Base-by-base conservation (phyloP, 768 basidiomycete species). In the Boletellus sp. region DNA sequence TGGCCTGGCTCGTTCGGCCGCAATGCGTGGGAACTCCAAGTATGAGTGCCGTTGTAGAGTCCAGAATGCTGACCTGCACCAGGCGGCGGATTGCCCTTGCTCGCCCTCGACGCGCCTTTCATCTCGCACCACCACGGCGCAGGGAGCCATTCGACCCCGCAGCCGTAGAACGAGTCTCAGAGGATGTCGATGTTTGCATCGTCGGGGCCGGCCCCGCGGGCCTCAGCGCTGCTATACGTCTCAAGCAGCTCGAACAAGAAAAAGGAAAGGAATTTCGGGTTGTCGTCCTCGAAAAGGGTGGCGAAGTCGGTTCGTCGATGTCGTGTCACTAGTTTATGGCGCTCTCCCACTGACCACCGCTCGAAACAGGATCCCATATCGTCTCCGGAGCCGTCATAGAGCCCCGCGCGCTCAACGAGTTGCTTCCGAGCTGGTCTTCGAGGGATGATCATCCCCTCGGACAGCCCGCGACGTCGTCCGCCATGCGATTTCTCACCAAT, bases 141-240 rank as follows among this genome's bases (percentile, higher is more conserved):
- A 48, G 75, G 49, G 73, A 72, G 31, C 54, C 50, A 6, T 77
- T 80, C 65, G 78, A 88, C 60, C 79, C 84, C 0, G 68, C 69
- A 15, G 69, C 66, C n/a, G 75, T 93, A 16, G 90, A 96, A 55
- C 80, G 94, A 12, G 82, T 83, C n/a, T 79, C 84, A 37, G 96
- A 98, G 61, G 82, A 92, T 38, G 94, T 94, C 32, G 95, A 99
- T 60, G 94, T 98, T 32, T 95, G 93, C 67, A 97, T 99, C 62
- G 94, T 96, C 48, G 95, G 95, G 10, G 94, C 80, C 3, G 96
- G 94, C 3, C 96, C 96, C 0, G 95, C 96, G 0, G 95, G 96
- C 6, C 78, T 99, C 53, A 87, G 85, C 55, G 94, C 95, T n/a
- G 95, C 94, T 5, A 98, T 98, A 52, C 80, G 93, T 6, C 72